Evolutionary conservation across 768 basidiomycete genomes (phyloP), one percentile per base, ranked within the genome.

Genomic region (Rhodotorula toruloides): DNA sequence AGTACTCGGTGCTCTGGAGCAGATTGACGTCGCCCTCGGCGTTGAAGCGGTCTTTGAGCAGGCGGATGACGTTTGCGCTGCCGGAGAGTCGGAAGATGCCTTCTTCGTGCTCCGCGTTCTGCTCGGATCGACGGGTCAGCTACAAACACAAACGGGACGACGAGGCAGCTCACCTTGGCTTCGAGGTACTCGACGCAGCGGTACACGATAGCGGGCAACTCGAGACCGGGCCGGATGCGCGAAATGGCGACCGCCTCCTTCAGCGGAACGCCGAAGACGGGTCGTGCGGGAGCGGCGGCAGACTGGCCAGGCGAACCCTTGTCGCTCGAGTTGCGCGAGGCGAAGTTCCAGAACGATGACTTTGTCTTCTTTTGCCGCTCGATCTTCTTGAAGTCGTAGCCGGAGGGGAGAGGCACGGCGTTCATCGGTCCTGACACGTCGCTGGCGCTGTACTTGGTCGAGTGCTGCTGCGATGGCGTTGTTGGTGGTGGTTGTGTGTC

Each of bases 111-210:
- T 97, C 90, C 29, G 96, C 94, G 76, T 89, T 84, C 80, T 70
- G 57, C 13, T 27, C 7, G 31, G 7, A 0, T 1, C 5, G 42
- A 43, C 6, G 29, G 7, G 21, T 40, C 29, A 40, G 22, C n/a
- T 9, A 13, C 37, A 14, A 52, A 17, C 54, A 36, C 13, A 39
- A 25, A 1, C 12, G 25, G 37, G 27, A 32, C 21, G 19, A 31
- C 13, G n/a, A 2, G 11, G 17, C 2, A 21, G 17, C 65, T 32
- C 36, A 70, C 69, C 64, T 93, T 93, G 27, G 85, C 84, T 80
- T 98, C 91, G 61, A 99, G 81, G 79, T 94, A 99, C 75, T 96
- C 87, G 71, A 99, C 93, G 71, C 87, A 89, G 59, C 96, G 85
- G 81, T 93, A 99, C 40, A 96, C 87, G 72, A 97, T 88, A 12